Evolutionary conservation across 306 rosid species (phyloP).

Genomic region (Corylus avellana): DNA sequence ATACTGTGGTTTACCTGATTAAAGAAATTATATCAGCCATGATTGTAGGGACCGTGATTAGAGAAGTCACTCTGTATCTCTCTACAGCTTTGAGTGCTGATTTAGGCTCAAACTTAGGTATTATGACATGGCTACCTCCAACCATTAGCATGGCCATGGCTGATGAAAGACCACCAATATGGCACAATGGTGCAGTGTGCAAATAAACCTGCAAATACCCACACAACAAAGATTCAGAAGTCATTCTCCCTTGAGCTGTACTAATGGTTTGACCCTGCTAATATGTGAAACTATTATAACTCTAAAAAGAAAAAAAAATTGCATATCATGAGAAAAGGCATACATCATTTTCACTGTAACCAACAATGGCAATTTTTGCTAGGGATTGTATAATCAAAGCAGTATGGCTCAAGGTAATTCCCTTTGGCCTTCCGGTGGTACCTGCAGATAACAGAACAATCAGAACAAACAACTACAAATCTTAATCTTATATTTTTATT

Average conservation of each 20-base stretch:
- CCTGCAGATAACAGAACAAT: constrained; percentile 46
- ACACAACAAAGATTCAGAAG: background rate
- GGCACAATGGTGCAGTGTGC: constrained; percentile 91
- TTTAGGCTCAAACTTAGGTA: constrained; percentile 72
- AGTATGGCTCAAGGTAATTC: constrained; percentile 76
- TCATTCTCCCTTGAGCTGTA: constrained; percentile 12
- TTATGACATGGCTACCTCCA: constrained; percentile 80
- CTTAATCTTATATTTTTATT: background rate
- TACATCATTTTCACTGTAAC: constrained; percentile 87
- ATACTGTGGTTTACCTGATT: constrained; percentile 47
- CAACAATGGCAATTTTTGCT: constrained; percentile 77
- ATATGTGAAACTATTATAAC: constrained; percentile 6
- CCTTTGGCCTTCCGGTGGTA: constrained; percentile 91
- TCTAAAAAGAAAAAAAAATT: constrained; percentile 13
- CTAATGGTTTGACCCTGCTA: constrained; percentile 5
- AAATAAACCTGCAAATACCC: constrained; percentile 66
- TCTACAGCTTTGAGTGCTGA: constrained; percentile 56
- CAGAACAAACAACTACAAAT: constrained; percentile 12
- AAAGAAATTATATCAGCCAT: constrained; percentile 62
- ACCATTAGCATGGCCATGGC: constrained; percentile 79
- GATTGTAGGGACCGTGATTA: constrained; percentile 91
- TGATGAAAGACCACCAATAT: constrained; percentile 88
- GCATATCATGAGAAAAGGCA: constrained; percentile 30
- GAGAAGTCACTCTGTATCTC: constrained; percentile 62
- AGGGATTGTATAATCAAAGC: constrained; percentile 73